Percentiles rank a stretch among this genome's conserved stretches.
Evolutionary conservation across 2,329 filamentous ascomycete genomes (phyloP).

Genomic region (Ceratocystis albifundus): DNA sequence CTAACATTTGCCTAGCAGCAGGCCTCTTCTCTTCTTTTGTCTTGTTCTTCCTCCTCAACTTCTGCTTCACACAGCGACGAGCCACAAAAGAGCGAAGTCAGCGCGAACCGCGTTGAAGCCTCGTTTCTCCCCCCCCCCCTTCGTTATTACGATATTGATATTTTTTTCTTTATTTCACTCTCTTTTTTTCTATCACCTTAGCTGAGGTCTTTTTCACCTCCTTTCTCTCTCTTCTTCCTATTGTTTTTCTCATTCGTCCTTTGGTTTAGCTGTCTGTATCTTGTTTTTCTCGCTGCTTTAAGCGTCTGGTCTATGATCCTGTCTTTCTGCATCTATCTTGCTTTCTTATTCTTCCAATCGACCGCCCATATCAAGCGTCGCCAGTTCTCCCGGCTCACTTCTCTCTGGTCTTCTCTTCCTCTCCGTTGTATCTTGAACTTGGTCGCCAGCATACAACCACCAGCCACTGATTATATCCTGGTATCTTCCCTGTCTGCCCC

Average conservation of each 20-base stretch:
- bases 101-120: not conserved
- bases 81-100: not conserved
- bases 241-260: not conserved
- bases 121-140: too few species aligned
- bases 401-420: too few species aligned
- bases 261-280: conserved; percentile 13
- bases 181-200: not conserved
- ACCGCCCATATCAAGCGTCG: not conserved
- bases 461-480: not conserved
- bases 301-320: not conserved
- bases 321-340: not conserved
- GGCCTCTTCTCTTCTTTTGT: too few species aligned
- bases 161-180: not conserved
- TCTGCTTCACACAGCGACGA: conserved; percentile 8
- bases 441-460: not conserved
- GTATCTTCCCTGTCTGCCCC: not conserved
- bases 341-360: not conserved
- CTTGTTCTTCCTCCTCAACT: too few species aligned
- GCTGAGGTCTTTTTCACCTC: conserved; percentile 10
- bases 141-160: not conserved
- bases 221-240: conserved; percentile 16
- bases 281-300: not conserved
- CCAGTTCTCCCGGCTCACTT: not conserved
- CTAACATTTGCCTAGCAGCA: not conserved
- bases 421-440: too few species aligned